phyloP scores from a whole-genome alignment of 768 basidiomycete genomes.

The Russula sp. region DNA sequence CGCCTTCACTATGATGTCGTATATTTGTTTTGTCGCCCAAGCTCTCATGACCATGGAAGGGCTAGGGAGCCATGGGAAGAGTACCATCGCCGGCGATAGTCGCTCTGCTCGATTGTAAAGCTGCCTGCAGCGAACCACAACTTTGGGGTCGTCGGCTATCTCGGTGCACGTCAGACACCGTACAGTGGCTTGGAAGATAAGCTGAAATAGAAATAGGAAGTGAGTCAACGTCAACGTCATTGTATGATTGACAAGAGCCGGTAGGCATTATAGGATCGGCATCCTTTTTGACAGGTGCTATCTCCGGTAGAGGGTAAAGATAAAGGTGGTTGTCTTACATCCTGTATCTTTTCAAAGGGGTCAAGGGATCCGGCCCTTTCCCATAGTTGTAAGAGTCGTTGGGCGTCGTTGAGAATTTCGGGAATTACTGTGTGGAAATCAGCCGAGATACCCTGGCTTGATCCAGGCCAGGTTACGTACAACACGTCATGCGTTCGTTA shows the following conservation, averaged over 20 bases:
- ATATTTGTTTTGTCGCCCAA: constrained; percentile 71
- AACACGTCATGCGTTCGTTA: constrained; percentile 54
- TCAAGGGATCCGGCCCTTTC: constrained; percentile 62
- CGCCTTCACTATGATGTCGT: constrained; percentile 59
- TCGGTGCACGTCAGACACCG: constrained; percentile 65
- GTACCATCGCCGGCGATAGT: constrained; percentile 68
- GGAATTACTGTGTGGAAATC: constrained; percentile 53
- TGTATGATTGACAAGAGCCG: constrained; percentile 1
- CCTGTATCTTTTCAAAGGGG: constrained; percentile 70
- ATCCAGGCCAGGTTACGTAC: constrained; percentile 44
- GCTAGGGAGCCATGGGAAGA: constrained; percentile 74
- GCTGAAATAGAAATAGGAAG: constrained; percentile 32
- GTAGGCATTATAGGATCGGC: neutral
- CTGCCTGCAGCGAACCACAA: constrained; percentile 58
- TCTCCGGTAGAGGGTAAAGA: constrained; percentile 7
- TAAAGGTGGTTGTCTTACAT: constrained; percentile 43
- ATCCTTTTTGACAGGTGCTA: constrained; percentile 9
- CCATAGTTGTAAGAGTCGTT: constrained; percentile 60
- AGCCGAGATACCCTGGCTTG: constrained; percentile 18
- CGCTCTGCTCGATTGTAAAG: constrained; percentile 68
- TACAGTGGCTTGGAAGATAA: constrained; percentile 71
- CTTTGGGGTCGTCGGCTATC: constrained; percentile 60
- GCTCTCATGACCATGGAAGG: constrained; percentile 72
- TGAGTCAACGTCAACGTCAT: constrained; percentile 11
- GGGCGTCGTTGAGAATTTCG: constrained; percentile 60